Evolutionary conservation across 192 early-diverging fungal genomes (phyloP), one percentile per base, ranked within the genome.

Genomic region (Coemansia sp.): DNA sequence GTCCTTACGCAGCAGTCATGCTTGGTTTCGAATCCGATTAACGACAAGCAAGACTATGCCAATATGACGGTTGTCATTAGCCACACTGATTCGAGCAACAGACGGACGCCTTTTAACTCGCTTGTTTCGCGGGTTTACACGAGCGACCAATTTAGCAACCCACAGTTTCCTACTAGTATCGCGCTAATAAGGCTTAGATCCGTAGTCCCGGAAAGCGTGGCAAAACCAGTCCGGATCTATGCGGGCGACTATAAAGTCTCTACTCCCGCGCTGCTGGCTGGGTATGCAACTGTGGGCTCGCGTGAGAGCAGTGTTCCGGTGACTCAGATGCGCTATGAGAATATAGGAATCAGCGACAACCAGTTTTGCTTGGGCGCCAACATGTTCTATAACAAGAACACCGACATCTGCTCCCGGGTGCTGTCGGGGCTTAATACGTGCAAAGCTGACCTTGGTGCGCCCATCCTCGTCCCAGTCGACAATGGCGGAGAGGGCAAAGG

Each of bases 21-120:
- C 16, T 55, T 55, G 52, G 13, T 14, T 13, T 33, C 16, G 52
- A 26, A 55, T 55, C 52, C 52, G 13, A 31, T 55, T 33, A 55
- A 5, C 1, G 52, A 21, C 28, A 55, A 26, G 1, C 14, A 31
- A 4, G 52, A 55, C 52, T 55, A 55, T 31, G 52, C 16, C 16
- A 55, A 55, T 16, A 13, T 55, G 52, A 55, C 52, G 16, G 52
- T 55, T 14, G 52, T 55, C 13, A 28, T 55, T 55, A 55, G 52
- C 13, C 52, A 55, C 16, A 55, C 52, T 3, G 52, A 55, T 33
- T 6, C 26, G 16, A 31, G 28, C 16, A 55, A 55, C 52, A 14
- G 7, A 26, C 26, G 52, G 6, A 16, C 16, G 7, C 25, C 52
- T 2, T 55, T 55, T n/a, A 55, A 55, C 14, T 26, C 52, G 14